Evolutionary conservation across 2,329 filamentous ascomycete species (phyloP).

Genomic region (Penicillium psychrosexuale): DNA sequence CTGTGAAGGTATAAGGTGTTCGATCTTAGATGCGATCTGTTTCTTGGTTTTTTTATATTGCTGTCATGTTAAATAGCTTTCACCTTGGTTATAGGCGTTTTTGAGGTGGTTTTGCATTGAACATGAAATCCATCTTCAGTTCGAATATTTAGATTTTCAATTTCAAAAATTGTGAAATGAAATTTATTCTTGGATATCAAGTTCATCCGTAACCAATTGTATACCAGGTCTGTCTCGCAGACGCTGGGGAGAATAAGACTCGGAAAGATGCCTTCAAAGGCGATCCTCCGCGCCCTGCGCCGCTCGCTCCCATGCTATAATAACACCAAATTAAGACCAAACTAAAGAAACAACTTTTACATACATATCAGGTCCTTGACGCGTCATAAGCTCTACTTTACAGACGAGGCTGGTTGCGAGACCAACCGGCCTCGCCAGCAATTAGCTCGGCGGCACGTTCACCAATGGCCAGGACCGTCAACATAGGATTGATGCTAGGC

Average conservation of each 20-base stretch:
- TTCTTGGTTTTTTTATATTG: neutral
- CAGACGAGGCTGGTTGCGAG: constrained; percentile 54
- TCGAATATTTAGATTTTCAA: neutral
- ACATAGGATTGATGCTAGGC: constrained; percentile 83
- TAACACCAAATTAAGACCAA: constrained; percentile 14
- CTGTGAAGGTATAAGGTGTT: neutral
- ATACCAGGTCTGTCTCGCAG: constrained; percentile 12
- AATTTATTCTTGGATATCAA: neutral
- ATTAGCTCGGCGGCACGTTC: constrained; percentile 84
- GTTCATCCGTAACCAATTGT: neutral
- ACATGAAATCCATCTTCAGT: constrained; percentile 1
- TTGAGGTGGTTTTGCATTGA: neutral
- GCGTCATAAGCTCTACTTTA: constrained; percentile 30
- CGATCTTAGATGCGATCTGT: neutral
- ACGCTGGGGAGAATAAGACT: neutral
- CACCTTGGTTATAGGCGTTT: constrained; percentile 3
- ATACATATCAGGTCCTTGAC: constrained; percentile 15
- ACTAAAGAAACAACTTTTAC: constrained; percentile 16
- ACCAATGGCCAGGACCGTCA: constrained; percentile 79
- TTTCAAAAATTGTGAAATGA: neutral
- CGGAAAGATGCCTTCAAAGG: neutral
- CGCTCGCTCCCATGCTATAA: constrained; percentile 25
- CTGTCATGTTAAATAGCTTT: neutral
- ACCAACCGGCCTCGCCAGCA: constrained; percentile 68
- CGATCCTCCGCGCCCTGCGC: constrained; percentile 4